phyloP scores from a whole-genome alignment of 2,329 filamentous ascomycete genomes.

The Verticillium nonalfalfae region DNA sequence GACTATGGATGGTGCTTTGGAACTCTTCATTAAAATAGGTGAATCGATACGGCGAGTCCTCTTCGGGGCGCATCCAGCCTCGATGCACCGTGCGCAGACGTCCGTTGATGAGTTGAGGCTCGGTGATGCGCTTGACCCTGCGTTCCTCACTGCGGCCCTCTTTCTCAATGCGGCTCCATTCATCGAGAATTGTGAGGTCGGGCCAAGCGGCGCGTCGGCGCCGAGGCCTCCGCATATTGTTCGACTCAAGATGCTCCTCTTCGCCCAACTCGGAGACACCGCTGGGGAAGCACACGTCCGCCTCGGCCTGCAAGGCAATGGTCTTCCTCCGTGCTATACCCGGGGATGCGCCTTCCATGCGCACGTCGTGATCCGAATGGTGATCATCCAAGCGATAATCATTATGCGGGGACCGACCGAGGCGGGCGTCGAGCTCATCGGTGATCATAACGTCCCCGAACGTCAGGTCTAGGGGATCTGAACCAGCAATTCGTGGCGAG shows the following conservation, averaged over 20 bases:
- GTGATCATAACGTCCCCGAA: slow-evolving; percentile 67
- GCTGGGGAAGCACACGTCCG: slow-evolving; percentile 89
- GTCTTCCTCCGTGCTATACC: slow-evolving; percentile 40
- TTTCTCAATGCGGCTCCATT: slow-evolving; percentile 88
- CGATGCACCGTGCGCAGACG: slow-evolving; percentile 73
- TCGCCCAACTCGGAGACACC: slow-evolving; percentile 75
- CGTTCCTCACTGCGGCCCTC: slow-evolving; percentile 77
- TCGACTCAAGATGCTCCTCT: slow-evolving; percentile 46
- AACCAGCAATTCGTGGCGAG: slow-evolving; percentile 46
- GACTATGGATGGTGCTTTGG: slow-evolving; percentile 90
- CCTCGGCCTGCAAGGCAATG: slow-evolving; percentile 60
- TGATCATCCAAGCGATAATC: slow-evolving; percentile 21
- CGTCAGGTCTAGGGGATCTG: slow-evolving; percentile 45
- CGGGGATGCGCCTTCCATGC: slow-evolving; percentile 12
- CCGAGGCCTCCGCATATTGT: slow-evolving; percentile 20
- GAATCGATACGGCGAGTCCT: slow-evolving; percentile 88
- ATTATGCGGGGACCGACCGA: slow-evolving; percentile 21
- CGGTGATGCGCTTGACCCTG: slow-evolving; percentile 84
- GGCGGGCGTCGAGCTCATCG: slow-evolving; percentile 48
- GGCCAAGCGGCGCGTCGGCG: slow-evolving; percentile 71
- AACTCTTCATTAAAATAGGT: slow-evolving; percentile 99
- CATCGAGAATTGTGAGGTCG: slow-evolving; percentile 74
- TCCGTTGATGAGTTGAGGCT: slow-evolving; percentile 88
- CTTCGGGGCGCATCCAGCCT: slow-evolving; percentile 80
- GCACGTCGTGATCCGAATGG: slow-evolving; percentile 19